Conservation (phyloP, 108 stramenopile genomes). For the Schizochytrium sp. region DNA sequence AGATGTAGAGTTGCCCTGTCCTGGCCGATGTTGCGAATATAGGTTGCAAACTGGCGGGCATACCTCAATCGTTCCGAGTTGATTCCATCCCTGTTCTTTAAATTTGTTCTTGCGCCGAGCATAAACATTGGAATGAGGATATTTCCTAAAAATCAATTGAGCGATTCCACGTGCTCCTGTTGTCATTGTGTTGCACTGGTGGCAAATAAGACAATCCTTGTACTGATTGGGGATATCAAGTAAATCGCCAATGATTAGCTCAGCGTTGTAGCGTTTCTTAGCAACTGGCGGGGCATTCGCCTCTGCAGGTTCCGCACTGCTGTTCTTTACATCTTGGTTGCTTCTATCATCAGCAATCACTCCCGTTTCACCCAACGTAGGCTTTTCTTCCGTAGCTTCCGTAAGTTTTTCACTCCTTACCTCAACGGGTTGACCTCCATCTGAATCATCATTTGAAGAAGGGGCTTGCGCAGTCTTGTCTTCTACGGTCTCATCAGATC, state of each 20-base stretch:
- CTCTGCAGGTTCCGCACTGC: no score
- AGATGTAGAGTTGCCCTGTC: neutral
- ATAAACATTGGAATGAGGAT: slow-evolving; percentile 14
- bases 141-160: neutral
- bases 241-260: neutral
- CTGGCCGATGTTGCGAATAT: neutral
- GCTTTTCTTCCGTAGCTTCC: no score
- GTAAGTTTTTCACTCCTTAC: no score
- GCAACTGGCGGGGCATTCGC: no score
- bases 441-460: no score
- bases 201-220: neutral
- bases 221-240: neutral
- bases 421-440: no score
- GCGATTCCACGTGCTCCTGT: neutral
- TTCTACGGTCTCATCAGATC: no score
- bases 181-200: slow-evolving; percentile 45
- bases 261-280: neutral
- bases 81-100: neutral
- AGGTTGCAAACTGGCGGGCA: neutral
- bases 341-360: no score
- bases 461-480: no score
- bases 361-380: no score
- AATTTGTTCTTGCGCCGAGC: neutral
- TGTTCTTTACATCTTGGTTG: no score
- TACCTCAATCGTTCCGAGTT: neutral